Base-by-base conservation (phyloP, 805 yeast species). In the Cyberlindnera mrakii region DNA sequence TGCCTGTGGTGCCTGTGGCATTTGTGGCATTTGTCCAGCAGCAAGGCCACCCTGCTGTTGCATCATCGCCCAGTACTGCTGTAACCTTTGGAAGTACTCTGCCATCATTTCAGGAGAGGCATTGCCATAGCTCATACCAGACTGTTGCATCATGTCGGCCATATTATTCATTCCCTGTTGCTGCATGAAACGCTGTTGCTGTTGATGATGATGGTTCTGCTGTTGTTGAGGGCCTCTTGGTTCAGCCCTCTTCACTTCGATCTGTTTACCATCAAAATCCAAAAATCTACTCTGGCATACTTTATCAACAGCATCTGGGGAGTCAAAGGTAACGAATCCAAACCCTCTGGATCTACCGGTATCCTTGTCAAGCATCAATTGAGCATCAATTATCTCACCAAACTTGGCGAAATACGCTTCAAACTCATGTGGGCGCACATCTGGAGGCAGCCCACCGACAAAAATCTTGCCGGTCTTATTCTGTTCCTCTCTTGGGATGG, bases 271-370 rank as follows among this genome's bases (percentile, higher is more conserved):
- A 59, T 88, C 89, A 55, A 91, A 80, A 44, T 81, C 79, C 50
- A 91, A 75, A 59, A 80, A 88, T 63, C 84, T 85, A 63, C 83
- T 84, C 45, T 80, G 83, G 43, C 93, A 81, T 43, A 87, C 95
- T 53, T 80, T 74, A 57, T 90, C 97, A 36, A 91, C 96, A 14
- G 96, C 96, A 37, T 84, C 90, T 18, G 96, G 95, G 16, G 95
- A 78, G 59, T 91, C 98, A 66, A 85, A 91, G 13, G 99, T 91
- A 50, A 91, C 89, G 64, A 91, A 91, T 1, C 99, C 99, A 64
- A 89, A 91, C 20, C 99, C 99, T 68, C 98, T 78, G 3, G 96
- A 88, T 59, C 95, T 79, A 46, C 98, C 97, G 4, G 97, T 86
- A 63, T 90, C 97, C 66, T 91, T 93, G 65, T 91, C 97, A 53